phyloP scores from a whole-genome alignment of 495 filamentous ascomycete species.

The Daldinia decipiens region DNA sequence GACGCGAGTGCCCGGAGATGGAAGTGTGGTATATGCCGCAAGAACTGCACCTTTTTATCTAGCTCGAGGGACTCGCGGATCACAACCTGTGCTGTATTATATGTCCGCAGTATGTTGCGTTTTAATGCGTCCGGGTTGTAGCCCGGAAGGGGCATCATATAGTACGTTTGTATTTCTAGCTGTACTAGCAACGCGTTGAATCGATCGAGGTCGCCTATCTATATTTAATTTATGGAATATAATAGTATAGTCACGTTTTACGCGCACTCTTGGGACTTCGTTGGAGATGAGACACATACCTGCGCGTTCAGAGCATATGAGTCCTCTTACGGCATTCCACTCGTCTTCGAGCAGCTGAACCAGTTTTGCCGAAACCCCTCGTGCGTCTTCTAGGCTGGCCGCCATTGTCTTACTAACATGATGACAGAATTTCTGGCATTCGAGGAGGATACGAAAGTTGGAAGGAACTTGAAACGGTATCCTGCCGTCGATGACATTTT shows the following conservation, averaged over 20 bases:
- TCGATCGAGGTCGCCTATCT: constrained; percentile 51
- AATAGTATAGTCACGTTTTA: background rate
- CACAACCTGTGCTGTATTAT: constrained; percentile 52
- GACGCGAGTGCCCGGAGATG: constrained; percentile 52
- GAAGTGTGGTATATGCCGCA: constrained; percentile 55
- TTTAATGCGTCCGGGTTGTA: constrained; percentile 51
- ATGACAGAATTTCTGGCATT: constrained; percentile 56
- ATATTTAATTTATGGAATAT: background rate
- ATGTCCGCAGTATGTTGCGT: constrained; percentile 54
- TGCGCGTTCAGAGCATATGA: constrained; percentile 55
- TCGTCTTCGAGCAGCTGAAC: constrained; percentile 57
- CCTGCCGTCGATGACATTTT: constrained; percentile 53
- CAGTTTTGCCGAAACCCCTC: constrained; percentile 53
- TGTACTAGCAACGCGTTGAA: constrained; percentile 55
- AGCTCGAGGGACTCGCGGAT: constrained; percentile 48
- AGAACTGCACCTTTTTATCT: constrained; percentile 47
- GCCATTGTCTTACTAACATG: constrained; percentile 53
- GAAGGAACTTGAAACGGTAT: constrained; percentile 51
- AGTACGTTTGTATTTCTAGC: constrained; percentile 59
- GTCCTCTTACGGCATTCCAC: constrained; percentile 52
- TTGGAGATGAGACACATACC: constrained; percentile 40
- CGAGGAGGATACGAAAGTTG: constrained; percentile 53
- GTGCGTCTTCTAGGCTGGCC: constrained; percentile 53
- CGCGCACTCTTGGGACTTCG: background rate
- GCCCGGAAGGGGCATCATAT: constrained; percentile 55